phyloP scores from a whole-genome alignment of 106 monocot species.

The Dioscorea alata region DNA sequence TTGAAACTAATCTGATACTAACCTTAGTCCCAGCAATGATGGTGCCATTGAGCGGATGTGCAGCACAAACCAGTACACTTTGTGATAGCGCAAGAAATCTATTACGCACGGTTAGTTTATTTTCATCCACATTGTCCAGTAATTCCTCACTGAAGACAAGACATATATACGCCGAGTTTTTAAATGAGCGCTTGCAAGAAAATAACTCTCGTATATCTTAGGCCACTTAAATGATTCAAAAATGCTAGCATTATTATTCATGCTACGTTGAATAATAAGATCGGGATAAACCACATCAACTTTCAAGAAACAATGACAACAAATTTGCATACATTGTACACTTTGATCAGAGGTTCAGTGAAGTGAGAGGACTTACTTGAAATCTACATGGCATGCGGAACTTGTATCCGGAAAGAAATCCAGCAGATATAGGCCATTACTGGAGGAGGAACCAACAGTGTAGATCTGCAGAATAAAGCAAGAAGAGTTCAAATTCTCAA shows the following conservation, averaged over 20 bases:
- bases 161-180: neutral
- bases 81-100: conserved; percentile 49
- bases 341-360: neutral
- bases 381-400: conserved; percentile 79
- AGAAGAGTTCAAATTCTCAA: neutral
- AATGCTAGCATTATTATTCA: neutral
- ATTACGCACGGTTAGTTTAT: conserved; percentile 22
- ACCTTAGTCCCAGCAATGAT: conserved; percentile 88
- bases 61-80: conserved; percentile 47
- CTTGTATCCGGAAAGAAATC: conserved; percentile 66
- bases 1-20: neutral
- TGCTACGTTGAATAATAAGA: neutral
- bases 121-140: conserved; percentile 12
- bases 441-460: conserved; percentile 55
- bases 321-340: neutral
- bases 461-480: conserved; percentile 47
- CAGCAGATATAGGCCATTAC: conserved; percentile 59
- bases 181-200: neutral
- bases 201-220: neutral
- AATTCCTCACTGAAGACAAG: conserved; percentile 37
- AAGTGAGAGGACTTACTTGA: conserved; percentile 29
- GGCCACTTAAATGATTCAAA: neutral
- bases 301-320: neutral
- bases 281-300: neutral
- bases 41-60: conserved; percentile 72